Conservation (phyloP, 768 basidiomycete genomes). For the Lenzites betulinus region DNA sequence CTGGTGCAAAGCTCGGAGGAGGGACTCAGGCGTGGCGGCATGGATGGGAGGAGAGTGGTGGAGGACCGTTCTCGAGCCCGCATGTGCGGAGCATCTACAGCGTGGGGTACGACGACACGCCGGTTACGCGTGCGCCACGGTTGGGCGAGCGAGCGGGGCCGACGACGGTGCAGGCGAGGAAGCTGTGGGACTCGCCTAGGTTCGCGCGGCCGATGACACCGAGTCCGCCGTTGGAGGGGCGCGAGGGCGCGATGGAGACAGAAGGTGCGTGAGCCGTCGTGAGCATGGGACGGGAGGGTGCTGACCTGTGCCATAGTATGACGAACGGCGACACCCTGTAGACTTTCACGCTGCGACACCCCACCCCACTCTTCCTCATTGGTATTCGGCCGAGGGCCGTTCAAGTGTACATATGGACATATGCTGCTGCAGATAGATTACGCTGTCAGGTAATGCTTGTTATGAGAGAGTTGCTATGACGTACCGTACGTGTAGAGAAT, state of each 20-base stretch:
- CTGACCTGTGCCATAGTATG: background rate
- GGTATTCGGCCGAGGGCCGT: background rate
- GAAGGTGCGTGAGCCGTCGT: conserved; percentile 4
- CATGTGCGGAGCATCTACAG: conserved; percentile 23
- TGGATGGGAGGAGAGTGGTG: conserved; percentile 21
- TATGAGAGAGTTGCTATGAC: conserved; percentile 7
- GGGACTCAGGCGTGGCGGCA: conserved; percentile 8
- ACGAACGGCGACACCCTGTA: background rate
- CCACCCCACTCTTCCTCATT: background rate
- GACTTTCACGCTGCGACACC: conserved; percentile 5
- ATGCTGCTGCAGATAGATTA: conserved; percentile 5
- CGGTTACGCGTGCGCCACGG: conserved; percentile 44
- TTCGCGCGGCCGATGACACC: conserved; percentile 15
- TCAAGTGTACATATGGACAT: background rate
- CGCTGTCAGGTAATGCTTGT: conserved; percentile 10
- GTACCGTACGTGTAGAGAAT: conserved; percentile 14
- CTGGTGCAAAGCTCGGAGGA: conserved; percentile 17
- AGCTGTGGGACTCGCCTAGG: conserved; percentile 20
- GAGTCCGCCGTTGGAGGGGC: background rate
- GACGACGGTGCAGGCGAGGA: conserved; percentile 6
- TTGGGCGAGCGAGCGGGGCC: conserved; percentile 20
- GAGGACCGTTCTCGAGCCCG: conserved; percentile 17
- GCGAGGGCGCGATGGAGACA: conserved; percentile 6
- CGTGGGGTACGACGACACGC: conserved; percentile 50
- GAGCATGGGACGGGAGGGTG: background rate